Base-by-base conservation (phyloP, 768 basidiomycete species). In the Cantharellus anzutake region DNA sequence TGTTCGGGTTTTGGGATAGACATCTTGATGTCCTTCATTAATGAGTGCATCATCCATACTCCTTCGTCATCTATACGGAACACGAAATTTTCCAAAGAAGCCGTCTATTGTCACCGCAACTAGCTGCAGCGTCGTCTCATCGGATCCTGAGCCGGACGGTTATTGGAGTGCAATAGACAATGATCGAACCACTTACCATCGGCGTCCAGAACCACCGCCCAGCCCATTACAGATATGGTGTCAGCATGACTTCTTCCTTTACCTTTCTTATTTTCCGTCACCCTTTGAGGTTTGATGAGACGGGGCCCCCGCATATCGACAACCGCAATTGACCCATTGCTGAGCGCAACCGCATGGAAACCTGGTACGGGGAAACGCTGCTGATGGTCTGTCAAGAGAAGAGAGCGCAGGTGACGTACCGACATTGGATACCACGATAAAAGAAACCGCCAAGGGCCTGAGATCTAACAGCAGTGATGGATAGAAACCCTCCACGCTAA, bases 291-390 rank as follows among this genome's bases (percentile, higher is more conserved):
- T 0, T 84, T 70, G 5, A 90, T 75, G 5, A 90, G 71, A 7
- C 75, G 75, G 0, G 88, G 87, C 1, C 80, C 83, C 34, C 86
- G 76, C 75, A 90, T 74, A 66, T 92, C 84, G 16, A 91, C 67
- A 40, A 91, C 71, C 41, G 77, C 70, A 29, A 93, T 60, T 2
- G 76, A 72, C 1, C 80, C 81, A 55, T 78, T 76, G 3, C 69
- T 66, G 67, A 84, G 88, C 2, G 83, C 80, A 2, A 82, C 74
- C 2, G 89, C 86, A 51, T 89, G 69, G 68, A 93, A 89, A 3
- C 86, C 88, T 89, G 58, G 16, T 62, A 51, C 4, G 41, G 51
- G 20, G 57, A 59, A 59, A 51, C 63, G 50, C 52, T 60, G 56
- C 39, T 16, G 4, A 50, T 50, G 20, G 39, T 14, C 51, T 16